Evolutionary conservation across 305 asterid genomes (phyloP).

Genomic region (Fraxinus velutina): DNA sequence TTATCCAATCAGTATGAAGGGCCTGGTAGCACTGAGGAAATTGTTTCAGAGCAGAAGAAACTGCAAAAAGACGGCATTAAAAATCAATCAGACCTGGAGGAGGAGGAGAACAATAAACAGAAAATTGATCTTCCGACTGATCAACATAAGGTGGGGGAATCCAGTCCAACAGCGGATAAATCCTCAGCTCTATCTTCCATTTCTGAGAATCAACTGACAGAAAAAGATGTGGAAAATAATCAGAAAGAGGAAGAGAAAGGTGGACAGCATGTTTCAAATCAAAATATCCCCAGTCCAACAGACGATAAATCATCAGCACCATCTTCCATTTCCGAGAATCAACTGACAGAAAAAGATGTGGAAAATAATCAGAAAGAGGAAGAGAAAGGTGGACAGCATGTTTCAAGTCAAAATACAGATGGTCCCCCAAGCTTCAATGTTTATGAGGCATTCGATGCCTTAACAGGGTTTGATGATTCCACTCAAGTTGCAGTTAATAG

Average conservation of each 20-base stretch:
- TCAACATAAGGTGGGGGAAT: constrained; percentile 33
- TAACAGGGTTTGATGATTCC: constrained; percentile 86
- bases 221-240: constrained; percentile 43
- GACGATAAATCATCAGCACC: constrained; percentile 44
- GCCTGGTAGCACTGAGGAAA: constrained; percentile 39
- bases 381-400: constrained; percentile 35
- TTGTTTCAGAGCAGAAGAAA: constrained; percentile 32
- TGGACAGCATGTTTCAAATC: constrained; percentile 29
- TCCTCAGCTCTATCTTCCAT: constrained; percentile 38
- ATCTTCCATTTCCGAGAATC: constrained; percentile 45
- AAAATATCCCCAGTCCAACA: constrained; percentile 24
- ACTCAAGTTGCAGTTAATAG: constrained; percentile 90
- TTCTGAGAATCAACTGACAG: constrained; percentile 40
- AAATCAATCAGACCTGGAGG: constrained; percentile 37
- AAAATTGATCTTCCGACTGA: constrained; percentile 37
- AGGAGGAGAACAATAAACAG: constrained; percentile 28
- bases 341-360: constrained; percentile 38
- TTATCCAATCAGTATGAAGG: constrained; percentile 32
- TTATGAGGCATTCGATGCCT: constrained; percentile 75
- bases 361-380: constrained; percentile 44
- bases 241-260: constrained; percentile 44
- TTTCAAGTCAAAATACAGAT: constrained; percentile 35
- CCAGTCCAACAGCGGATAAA: constrained; percentile 37
- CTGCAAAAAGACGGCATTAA: constrained; percentile 32
- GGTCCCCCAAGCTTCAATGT: constrained; percentile 58